Evolutionary conservation across 768 basidiomycete species (phyloP).

Genomic region (Pleurotus platypus): DNA sequence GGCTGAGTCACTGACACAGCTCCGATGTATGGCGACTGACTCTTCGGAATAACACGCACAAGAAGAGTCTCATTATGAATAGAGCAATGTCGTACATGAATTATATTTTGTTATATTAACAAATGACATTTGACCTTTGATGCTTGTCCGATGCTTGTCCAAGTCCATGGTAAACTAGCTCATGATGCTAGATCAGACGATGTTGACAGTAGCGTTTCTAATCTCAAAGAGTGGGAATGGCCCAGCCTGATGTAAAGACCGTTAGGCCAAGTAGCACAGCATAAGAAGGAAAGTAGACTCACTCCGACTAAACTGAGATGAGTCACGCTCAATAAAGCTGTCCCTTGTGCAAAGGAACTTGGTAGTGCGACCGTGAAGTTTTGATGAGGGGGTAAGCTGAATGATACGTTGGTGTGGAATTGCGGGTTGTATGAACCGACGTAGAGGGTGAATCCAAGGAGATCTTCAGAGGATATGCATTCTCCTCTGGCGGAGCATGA

Average conservation of each 20-base stretch:
- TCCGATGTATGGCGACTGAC: no score
- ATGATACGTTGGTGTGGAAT: conserved; percentile 18
- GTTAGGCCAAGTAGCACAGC: background rate
- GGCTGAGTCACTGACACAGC: no score
- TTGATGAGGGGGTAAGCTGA: conserved; percentile 22
- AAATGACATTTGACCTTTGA: background rate
- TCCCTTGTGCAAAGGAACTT: conserved; percentile 4
- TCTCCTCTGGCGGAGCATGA: conserved; percentile 23
- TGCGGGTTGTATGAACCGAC: conserved; percentile 40
- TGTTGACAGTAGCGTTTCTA: background rate
- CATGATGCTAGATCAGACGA: background rate
- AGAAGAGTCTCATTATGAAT: no score
- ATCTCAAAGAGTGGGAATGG: conserved; percentile 6
- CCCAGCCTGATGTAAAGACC: background rate
- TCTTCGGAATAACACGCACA: no score
- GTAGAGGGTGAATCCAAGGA: conserved; percentile 43
- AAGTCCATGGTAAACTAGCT: background rate
- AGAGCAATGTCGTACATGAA: no score
- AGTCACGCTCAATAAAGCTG: conserved; percentile 12
- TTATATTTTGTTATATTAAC: background rate
- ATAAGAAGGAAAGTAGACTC: conserved; percentile 1
- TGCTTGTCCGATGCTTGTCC: background rate
- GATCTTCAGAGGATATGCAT: conserved; percentile 19
- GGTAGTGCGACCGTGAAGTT: conserved; percentile 28
- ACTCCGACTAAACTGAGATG: conserved; percentile 15